Percentiles rank a stretch among this genome's conserved stretches.
These are phyloP conservation scores for Leccinum holopus DNA, from an alignment of 1,284 basidiomycete genomes.

Conservation along the genomic window DNA sequence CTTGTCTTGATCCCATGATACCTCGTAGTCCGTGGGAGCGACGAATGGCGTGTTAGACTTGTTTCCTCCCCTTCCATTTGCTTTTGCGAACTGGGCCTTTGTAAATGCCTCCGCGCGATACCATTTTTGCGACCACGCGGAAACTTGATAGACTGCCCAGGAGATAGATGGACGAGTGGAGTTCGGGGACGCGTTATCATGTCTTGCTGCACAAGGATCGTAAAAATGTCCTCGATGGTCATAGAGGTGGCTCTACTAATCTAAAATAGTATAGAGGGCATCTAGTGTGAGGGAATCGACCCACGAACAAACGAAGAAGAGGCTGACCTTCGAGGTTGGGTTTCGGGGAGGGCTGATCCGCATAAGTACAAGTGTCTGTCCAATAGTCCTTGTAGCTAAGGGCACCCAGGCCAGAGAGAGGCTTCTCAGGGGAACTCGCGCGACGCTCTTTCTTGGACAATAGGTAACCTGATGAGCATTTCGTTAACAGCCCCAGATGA, in stretches of 20 bases:
- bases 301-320: conserved; percentile 9
- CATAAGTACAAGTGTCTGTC: conserved; percentile 91
- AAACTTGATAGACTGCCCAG: conserved; percentile 72
- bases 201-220: conserved; percentile 72
- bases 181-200: conserved; percentile 68
- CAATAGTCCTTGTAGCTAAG: conserved; percentile 96
- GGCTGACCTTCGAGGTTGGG: conserved; percentile 74
- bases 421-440: conserved; percentile 89
- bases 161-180: conserved; percentile 60
- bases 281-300: conserved; percentile 20
- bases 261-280: conserved; percentile 42
- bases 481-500: conserved; percentile 6
- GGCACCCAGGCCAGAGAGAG: conserved; percentile 86
- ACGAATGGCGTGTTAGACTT: conserved; percentile 52
- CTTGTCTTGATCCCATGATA: conserved; percentile 71
- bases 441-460: conserved; percentile 93
- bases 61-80: conserved; percentile 47
- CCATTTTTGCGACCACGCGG: conserved; percentile 69
- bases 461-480: conserved; percentile 73
- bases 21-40: conserved; percentile 73
- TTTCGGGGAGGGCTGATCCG: conserved; percentile 57
- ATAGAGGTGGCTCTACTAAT: conserved; percentile 87
- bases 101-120: conserved; percentile 58
- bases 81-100: conserved; percentile 55
- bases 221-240: conserved; percentile 87